phyloP scores from a whole-genome alignment of 2,329 filamentous ascomycete genomes.

The Biscogniauxia marginata region DNA sequence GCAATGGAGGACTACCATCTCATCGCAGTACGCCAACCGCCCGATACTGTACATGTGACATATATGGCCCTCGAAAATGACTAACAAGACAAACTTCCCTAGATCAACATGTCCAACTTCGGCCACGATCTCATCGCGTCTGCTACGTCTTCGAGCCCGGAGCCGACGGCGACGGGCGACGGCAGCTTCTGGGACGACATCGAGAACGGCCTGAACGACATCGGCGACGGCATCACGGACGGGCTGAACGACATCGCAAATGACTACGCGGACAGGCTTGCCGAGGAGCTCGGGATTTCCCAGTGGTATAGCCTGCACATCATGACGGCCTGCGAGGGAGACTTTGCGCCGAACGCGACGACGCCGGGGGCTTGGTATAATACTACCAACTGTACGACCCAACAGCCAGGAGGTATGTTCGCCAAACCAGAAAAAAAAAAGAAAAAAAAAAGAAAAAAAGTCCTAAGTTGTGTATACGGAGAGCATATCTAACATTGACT shows the following conservation, averaged over 20 bases:
- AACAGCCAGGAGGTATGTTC: conserved; percentile 38
- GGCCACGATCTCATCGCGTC: conserved; percentile 38
- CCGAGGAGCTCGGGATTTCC: conserved; percentile 44
- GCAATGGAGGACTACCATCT: conserved; percentile 40
- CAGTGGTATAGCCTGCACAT: conserved; percentile 54
- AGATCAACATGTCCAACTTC: conserved; percentile 43
- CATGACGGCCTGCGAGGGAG: conserved; percentile 46
- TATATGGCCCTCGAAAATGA: too few relatives aligned
- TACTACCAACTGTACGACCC: conserved; percentile 44
- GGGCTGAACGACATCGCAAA: conserved; percentile 40
- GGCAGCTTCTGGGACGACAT: conserved; percentile 26
- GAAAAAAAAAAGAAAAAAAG: too few relatives aligned
- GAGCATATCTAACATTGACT: conserved; percentile 3
- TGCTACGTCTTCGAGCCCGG: conserved; percentile 20
- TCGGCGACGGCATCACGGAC: conserved; percentile 35
- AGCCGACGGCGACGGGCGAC: conserved; percentile 22
- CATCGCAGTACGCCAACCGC: conserved; percentile 33
- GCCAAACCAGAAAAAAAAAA: too few relatives aligned
- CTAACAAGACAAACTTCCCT: neutral
- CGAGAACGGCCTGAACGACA: conserved; percentile 19
- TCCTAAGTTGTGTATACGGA: too few relatives aligned
- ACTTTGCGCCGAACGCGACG: conserved; percentile 45
- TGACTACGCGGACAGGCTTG: conserved; percentile 40
- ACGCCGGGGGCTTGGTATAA: conserved; percentile 38
- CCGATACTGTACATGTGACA: neutral